Base-by-base conservation (phyloP, 2,329 filamentous ascomycete species). In the Ophiocordyceps sinensis region DNA sequence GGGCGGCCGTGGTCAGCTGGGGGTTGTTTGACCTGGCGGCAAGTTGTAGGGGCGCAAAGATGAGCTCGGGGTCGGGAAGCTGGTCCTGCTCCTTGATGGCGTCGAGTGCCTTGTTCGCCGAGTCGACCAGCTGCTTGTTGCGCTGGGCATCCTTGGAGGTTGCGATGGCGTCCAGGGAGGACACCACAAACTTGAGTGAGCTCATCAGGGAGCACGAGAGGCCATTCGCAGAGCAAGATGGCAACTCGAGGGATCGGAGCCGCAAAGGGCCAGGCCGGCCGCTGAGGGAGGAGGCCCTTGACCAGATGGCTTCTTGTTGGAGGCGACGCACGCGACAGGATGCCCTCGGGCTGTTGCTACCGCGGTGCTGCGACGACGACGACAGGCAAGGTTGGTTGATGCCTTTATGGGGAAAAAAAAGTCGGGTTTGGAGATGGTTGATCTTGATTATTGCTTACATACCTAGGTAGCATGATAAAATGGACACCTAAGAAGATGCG, bases 151-250 rank as follows among this genome's bases (percentile, higher is more conserved):
- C 89, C 64, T 89, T 94, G 37, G 88, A 94, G 42, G 81, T 75
- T 45, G 84, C 85, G 56, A 98, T 95, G 58, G 80, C 81, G 69
- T 95, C 91, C 57, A 98, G 68, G 32, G 91, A 89, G 55, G 85
- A 88, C 55, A 93, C 80, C 54, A 98, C 86, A 60, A 98, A 98
- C 54, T 95, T 88, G 54, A 94, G 80, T 51, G 91, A 96, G 72
- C 82, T 94, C 68, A 94, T 82, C 52, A 77, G 82, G 57, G 77
- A 73, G 54, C 67, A 57, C 53, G 52, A 48, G 51, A 51, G 59
- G 65, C 60, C 68, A 71, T 71, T 60, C 67, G 39, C 28, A 36
- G 23, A n/a, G 10, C 10, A 35, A 17, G 15, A 15, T 5, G 32
- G 32, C 32, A 35, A 14, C 15, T 17, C 13, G 5, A 10, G n/a